A percentile compares a stretch with the other conserved stretches of the same genome.
Evolutionary conservation across 331 rosid species (phyloP).

Genomic region (Pyrus hybrid): DNA sequence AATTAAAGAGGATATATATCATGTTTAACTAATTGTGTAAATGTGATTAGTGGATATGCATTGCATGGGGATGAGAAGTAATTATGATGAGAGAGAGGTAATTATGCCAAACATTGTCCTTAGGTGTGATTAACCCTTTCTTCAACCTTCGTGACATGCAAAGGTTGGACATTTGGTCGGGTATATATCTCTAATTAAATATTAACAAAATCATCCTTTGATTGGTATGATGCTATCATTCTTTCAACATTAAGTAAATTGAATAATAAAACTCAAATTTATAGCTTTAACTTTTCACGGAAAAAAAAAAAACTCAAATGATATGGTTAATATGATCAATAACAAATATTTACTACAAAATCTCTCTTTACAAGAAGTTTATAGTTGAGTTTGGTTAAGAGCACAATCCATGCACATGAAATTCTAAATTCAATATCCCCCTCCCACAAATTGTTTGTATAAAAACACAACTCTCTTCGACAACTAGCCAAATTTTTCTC

Average conservation of each 20-base stretch:
- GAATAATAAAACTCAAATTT: not conserved
- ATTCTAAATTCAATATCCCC: not conserved
- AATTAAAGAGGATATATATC: not conserved
- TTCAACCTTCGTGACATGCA: not conserved
- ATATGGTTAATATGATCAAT: too few relatives aligned
- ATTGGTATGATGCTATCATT: not conserved
- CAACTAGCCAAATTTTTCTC: not conserved
- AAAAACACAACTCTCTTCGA: not conserved
- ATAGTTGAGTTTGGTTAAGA: too few relatives aligned
- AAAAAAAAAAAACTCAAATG: too few relatives aligned
- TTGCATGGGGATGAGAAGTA: not conserved
- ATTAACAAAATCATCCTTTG: not conserved
- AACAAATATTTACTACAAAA: not conserved
- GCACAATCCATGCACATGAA: not conserved
- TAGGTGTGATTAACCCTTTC: slow-evolving; percentile 8
- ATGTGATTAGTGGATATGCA: not conserved
- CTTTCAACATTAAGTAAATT: not conserved
- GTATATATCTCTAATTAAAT: too few relatives aligned
- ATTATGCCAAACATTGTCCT: not conserved
- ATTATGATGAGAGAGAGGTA: not conserved
- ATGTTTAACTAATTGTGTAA: not conserved
- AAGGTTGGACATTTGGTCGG: not conserved
- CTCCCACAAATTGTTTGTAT: too few relatives aligned
- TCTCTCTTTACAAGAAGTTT: too few relatives aligned
- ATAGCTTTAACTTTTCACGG: too few relatives aligned